Percentiles rank a stretch among this genome's conserved stretches.
Evolutionary conservation across 2,329 filamentous ascomycete species (phyloP).

Genomic region (Zasmidium citrigriseum): DNA sequence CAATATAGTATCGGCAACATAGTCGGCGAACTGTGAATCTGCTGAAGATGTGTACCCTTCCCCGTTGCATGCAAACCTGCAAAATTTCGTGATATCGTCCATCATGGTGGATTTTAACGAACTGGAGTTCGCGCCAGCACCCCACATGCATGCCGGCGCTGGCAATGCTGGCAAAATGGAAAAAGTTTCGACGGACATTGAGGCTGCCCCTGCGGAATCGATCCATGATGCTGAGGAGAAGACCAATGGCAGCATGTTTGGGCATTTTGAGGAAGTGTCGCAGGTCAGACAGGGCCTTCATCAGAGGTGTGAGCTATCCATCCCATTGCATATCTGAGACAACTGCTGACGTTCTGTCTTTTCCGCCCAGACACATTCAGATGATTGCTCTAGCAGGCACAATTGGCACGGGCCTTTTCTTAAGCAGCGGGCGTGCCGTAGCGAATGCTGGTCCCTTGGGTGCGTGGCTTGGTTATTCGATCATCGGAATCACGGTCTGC

Average conservation of each 20-base stretch:
- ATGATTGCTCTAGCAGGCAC: conserved; percentile 40
- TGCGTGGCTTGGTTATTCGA: conserved; percentile 17
- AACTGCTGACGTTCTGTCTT: too few relatives aligned
- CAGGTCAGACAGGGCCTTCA: conserved; percentile 21
- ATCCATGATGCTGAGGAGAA: background rate
- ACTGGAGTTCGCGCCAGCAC: conserved; percentile 1
- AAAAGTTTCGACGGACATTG: conserved; percentile 9
- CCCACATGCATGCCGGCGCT: background rate
- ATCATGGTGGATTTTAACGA: conserved; percentile 10
- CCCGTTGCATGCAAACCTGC: background rate
- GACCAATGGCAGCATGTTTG: conserved; percentile 3
- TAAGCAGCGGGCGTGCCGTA: conserved; percentile 39
- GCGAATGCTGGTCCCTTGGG: conserved; percentile 34
- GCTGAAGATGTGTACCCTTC: background rate
- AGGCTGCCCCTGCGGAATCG: conserved; percentile 5
- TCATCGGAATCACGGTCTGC: conserved; percentile 16
- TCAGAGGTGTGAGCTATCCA: conserved; percentile 30
- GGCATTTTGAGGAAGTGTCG: conserved; percentile 19
- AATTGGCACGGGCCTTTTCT: conserved; percentile 41
- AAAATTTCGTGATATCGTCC: background rate
- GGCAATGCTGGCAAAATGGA: conserved; percentile 3
- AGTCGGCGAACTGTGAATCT: background rate
- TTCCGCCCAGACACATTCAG: conserved; percentile 1
- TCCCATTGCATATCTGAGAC: background rate
- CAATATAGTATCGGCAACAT: background rate